These are phyloP conservation scores for Cephaloascus fragrans DNA, from an alignment of 805 yeast species.

Conservation along the genomic window DNA sequence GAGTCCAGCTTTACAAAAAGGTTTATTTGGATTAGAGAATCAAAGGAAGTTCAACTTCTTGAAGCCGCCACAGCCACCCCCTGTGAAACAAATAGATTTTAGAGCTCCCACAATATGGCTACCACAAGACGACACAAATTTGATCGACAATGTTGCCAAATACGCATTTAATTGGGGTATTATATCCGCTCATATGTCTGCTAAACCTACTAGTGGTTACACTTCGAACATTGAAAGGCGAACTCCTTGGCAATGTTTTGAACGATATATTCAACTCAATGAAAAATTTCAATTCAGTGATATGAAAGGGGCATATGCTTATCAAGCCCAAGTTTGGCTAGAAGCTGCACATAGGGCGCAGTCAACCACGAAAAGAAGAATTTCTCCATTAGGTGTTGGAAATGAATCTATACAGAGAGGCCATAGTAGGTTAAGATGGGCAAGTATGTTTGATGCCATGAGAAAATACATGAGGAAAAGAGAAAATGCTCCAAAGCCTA, in stretches of 20 bases:
- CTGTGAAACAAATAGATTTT: conserved; percentile 65
- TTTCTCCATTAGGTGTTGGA: conserved; percentile 90
- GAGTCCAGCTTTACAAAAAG: conserved; percentile 40
- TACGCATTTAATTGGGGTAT: conserved; percentile 91
- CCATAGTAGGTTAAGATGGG: conserved; percentile 86
- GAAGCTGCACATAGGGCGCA: conserved; percentile 88
- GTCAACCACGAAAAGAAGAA: conserved; percentile 77
- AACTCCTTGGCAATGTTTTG: conserved; percentile 99
- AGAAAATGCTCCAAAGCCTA: conserved; percentile 61
- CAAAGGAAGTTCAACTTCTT: conserved; percentile 51
- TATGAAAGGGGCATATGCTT: conserved; percentile 79
- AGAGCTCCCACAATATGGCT: conserved; percentile 94
- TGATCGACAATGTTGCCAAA: conserved; percentile 75
- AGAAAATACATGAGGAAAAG: conserved; percentile 84
- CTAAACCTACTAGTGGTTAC: conserved; percentile 58
- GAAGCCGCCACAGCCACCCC: conserved; percentile 90
- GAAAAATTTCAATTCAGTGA: conserved; percentile 82
- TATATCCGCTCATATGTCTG: conserved; percentile 71
- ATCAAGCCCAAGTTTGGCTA: conserved; percentile 81
- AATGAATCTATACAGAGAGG: conserved; percentile 90
- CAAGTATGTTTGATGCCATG: conserved; percentile 93
- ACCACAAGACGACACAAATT: conserved; percentile 81
- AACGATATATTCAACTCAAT: conserved; percentile 85
- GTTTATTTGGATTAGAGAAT: conserved; percentile 42
- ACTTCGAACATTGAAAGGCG: conserved; percentile 87